Evolutionary conservation across 352 stramenopile genomes (phyloP).

Genomic region (Phytopythium mirpurense): DNA sequence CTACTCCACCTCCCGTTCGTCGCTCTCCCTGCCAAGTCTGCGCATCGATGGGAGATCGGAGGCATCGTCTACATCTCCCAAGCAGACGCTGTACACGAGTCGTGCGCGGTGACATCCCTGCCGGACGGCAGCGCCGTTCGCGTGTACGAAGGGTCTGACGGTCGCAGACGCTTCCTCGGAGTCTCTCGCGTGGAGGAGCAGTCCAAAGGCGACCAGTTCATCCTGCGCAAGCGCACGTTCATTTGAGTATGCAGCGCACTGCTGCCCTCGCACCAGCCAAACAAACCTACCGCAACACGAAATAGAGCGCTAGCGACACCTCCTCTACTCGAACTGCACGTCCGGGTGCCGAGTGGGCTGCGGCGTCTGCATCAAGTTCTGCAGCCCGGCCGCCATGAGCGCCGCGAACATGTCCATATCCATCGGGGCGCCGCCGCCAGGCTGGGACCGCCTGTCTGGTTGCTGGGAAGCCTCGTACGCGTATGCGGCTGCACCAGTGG

Average conservation of each 20-base stretch:
- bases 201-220: slow-evolving; percentile 19
- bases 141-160: slow-evolving; percentile 28
- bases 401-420: slow-evolving; percentile 81
- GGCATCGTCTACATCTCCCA: slow-evolving; percentile 29
- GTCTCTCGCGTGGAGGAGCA: slow-evolving; percentile 49
- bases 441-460: slow-evolving; percentile 13
- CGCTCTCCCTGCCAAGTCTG: slow-evolving; percentile 19
- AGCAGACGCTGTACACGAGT: slow-evolving; percentile 21
- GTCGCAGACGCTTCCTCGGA: slow-evolving; percentile 28
- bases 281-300: slow-evolving; percentile 1
- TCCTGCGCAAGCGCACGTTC: slow-evolving; percentile 68
- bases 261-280: slow-evolving; percentile 1
- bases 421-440: slow-evolving; percentile 32
- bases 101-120: slow-evolving; percentile 3
- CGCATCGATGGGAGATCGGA: slow-evolving; percentile 43
- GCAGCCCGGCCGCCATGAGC: slow-evolving; percentile 76
- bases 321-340: slow-evolving; percentile 24
- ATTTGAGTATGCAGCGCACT: slow-evolving; percentile 22
- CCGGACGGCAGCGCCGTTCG: slow-evolving; percentile 35
- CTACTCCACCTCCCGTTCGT: slow-evolving; percentile 51
- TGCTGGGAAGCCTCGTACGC: slow-evolving; percentile 69
- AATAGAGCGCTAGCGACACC: slow-evolving; percentile 5
- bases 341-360: slow-evolving; percentile 24
- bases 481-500: slow-evolving; percentile 74
- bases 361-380: slow-evolving; percentile 73